phyloP scores from a whole-genome alignment of 805 yeast species.

The Sungouiozyma ichnusensis region DNA sequence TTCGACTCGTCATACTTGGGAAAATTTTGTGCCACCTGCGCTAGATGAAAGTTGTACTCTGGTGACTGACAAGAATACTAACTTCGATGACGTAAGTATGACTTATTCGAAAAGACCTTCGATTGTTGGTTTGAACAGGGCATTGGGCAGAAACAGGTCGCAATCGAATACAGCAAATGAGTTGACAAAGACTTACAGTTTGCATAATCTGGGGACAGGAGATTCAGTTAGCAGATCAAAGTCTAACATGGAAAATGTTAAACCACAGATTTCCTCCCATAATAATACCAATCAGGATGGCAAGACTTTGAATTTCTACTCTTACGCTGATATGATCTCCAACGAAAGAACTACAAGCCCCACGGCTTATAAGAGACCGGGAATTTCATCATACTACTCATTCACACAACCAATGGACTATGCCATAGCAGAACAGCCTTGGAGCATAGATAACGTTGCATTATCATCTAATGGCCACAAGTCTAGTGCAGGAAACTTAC shows the following conservation, averaged over 20 bases:
- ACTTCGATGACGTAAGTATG: conserved; percentile 63
- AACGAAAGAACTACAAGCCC: conserved; percentile 33
- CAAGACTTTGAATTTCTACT: conserved; percentile 40
- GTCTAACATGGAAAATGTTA: conserved; percentile 2
- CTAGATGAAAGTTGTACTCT: conserved; percentile 67
- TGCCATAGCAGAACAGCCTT: background rate
- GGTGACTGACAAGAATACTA: conserved; percentile 45
- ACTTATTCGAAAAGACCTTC: conserved; percentile 55
- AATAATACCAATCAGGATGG: background rate
- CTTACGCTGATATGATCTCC: conserved; percentile 70
- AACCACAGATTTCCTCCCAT: conserved; percentile 1
- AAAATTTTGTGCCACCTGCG: conserved; percentile 72
- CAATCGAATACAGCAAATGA: background rate
- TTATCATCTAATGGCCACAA: background rate
- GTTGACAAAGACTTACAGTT: conserved; percentile 3
- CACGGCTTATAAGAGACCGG: background rate
- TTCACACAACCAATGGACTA: background rate
- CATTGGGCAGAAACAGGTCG: conserved; percentile 16
- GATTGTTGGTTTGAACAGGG: conserved; percentile 36
- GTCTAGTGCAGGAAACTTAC: background rate
- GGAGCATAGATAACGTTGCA: background rate
- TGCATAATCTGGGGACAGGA: background rate
- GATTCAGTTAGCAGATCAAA: background rate
- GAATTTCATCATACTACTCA: background rate
- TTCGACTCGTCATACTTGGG: conserved; percentile 31